These are phyloP conservation scores for Allodekkera sacchari DNA, from an alignment of 805 yeast species.

Conservation along the genomic window DNA sequence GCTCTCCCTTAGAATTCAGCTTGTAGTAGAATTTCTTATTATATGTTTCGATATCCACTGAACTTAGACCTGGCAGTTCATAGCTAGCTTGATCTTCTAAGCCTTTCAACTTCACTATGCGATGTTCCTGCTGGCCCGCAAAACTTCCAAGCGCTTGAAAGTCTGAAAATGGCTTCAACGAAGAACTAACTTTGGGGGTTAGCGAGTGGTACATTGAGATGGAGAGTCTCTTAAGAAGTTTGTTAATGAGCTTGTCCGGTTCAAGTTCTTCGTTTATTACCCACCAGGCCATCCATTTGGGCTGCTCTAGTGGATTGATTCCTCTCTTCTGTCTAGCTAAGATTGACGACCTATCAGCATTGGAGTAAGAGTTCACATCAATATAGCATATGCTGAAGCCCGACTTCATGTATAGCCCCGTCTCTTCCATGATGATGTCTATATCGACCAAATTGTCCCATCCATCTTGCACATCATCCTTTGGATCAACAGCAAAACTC, in stretches of 20 bases:
- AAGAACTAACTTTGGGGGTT: neutral
- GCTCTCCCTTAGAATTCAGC: slow-evolving; percentile 15
- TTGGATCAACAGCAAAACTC: slow-evolving; percentile 24
- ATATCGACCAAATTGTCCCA: slow-evolving; percentile 26
- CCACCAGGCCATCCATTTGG: slow-evolving; percentile 26
- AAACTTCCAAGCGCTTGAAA: slow-evolving; percentile 22
- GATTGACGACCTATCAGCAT: too few relatives aligned
- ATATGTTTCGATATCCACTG: slow-evolving; percentile 13
- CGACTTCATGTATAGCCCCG: slow-evolving; percentile 44
- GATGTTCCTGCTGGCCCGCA: slow-evolving; percentile 1
- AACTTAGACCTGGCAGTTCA: too few relatives aligned
- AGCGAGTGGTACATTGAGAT: slow-evolving; percentile 31
- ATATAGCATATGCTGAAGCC: slow-evolving; percentile 36
- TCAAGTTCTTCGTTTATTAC: slow-evolving; percentile 23
- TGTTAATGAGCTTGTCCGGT: slow-evolving; percentile 32
- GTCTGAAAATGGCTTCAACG: slow-evolving; percentile 2
- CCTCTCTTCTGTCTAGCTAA: slow-evolving; percentile 1
- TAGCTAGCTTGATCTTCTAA: too few relatives aligned
- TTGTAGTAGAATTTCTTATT: slow-evolving; percentile 21
- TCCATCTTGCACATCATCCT: slow-evolving; percentile 2
- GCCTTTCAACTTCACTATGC: slow-evolving; percentile 5
- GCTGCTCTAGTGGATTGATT: slow-evolving; percentile 5
- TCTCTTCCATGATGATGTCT: slow-evolving; percentile 45
- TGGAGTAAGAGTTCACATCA: slow-evolving; percentile 28
- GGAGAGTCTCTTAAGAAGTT: slow-evolving; percentile 38